Evolutionary conservation across 1,284 basidiomycete genomes (phyloP), one percentile per base, ranked within the genome.

Genomic region (Apiotrichum mycotoxinovorans): DNA sequence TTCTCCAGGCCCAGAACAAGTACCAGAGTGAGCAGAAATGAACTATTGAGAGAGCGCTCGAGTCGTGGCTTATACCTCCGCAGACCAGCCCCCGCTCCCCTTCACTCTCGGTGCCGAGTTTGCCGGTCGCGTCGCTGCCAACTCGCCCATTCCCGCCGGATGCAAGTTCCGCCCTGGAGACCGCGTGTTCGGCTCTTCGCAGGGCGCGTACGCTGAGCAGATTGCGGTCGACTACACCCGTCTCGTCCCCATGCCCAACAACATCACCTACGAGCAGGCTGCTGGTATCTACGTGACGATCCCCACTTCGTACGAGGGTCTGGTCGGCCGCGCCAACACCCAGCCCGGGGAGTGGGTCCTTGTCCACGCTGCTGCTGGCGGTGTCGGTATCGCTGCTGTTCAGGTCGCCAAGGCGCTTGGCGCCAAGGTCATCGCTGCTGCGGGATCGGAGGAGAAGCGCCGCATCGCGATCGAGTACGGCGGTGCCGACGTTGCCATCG

Each of bases 341-440:
- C 85, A 89, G 70, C 72, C 84, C 57, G 89, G 89, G 26, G 91
- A 96, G 78, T 92, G 88, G 84, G 84, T 94, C 2, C 83, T 95
- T 17, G 86, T 95, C 8, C 88, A 87, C 51, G 91, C 89, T 12
- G 88, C 88, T n/a, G 90, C 89, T 1, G 76, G 76, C 7, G 94
- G 94, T 26, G 93, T 98, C 4, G 95, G 95, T 1, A 85, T 97
- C 49, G 86, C 86, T 10, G 93, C 93, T 4, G 85, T 91, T 17
- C 93, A 96, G 71, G 81, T 95, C 52, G 92, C 90, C 18, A 94
- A 94, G 82, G 69, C 62, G 20, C 66, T 76, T 25, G 76, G 76
- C n/a, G 76, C 74, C 54, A 77, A 73, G 50, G 80, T 81, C 46
- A 81, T 81, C 18, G 80, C 79, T 0, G 78, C 79, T 0, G 78